phyloP scores from a whole-genome alignment of 192 early-diverging fungal species.

The Coemansia sp. region DNA sequence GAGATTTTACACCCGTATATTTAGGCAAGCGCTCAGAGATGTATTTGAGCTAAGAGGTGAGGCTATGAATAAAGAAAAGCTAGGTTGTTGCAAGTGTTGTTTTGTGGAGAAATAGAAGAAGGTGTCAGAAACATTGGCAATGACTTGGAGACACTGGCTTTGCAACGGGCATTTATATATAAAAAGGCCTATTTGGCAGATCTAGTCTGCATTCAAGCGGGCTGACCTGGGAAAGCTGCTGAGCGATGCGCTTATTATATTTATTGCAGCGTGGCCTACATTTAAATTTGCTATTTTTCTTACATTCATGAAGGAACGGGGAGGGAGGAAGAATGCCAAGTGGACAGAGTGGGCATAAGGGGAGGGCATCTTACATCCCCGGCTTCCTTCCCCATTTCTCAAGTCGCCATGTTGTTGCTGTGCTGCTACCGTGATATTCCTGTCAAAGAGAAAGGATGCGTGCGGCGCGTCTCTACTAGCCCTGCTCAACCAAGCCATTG shows the following conservation, averaged over 20 bases:
- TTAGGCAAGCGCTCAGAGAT: not conserved
- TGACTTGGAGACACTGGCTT: not conserved
- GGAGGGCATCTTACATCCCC: conserved; percentile 17
- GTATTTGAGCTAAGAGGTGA: not conserved
- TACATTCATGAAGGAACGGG: conserved; percentile 31
- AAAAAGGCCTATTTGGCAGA: not conserved
- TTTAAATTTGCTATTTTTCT: conserved; percentile 36
- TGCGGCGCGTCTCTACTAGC: not conserved
- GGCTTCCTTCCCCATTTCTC: not conserved
- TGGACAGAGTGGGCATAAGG: conserved; percentile 13
- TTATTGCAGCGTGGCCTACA: conserved; percentile 52
- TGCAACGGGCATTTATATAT: conserved; percentile 1
- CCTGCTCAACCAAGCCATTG: conserved; percentile 13
- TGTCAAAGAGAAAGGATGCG: not conserved
- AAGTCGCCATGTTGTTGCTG: not conserved
- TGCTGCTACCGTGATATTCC: not conserved
- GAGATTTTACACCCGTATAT: not conserved
- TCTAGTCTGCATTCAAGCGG: not conserved
- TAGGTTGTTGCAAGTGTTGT: not conserved
- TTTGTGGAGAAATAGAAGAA: conserved; percentile 1
- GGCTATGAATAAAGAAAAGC: not conserved
- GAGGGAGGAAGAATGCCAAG: conserved; percentile 15
- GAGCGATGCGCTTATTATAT: conserved; percentile 15
- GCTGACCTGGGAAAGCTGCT: not conserved
- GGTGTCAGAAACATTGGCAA: not conserved